Base-by-base conservation (phyloP, 768 basidiomycete species). In the Filobasidium floriforme region DNA sequence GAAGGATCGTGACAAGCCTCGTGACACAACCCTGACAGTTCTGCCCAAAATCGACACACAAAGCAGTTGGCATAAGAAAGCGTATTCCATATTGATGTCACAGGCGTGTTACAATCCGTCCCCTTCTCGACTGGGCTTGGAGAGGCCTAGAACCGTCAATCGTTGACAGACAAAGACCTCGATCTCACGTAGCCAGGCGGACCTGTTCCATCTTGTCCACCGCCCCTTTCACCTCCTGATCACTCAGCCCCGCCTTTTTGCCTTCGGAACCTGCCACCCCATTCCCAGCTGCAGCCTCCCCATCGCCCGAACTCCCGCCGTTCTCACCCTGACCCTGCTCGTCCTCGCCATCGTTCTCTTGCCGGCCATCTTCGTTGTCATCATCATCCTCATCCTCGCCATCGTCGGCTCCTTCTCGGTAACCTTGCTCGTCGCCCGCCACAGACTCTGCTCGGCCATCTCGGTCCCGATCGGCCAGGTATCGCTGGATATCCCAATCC, bases 401-500 rank as follows among this genome's bases (percentile, higher is more conserved):
- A 40, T 54, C 67, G 3, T 63, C 46, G 57, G 24, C 29, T 44
- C 46, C 63, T n/a, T 61, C 67, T 28, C 57, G 57, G 51, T 65
- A 63, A 61, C 57, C 67, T 26, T 61, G 63, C 44, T 37, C 59
- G 18, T 61, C 67, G 1, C 43, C 68, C 40, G 55, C 59, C 1
- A 41, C 51, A 29, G 63, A 54, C 6, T 62, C 61, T 18, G 51
- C 65, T 24, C 65, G 57, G 7, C 62, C 61, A 37, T 44, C 57
- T 11, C 40, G 28, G 37, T 63, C 62, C 24, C 65, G 22, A 3
- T 61, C 15, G 5, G 68, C 46, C 57, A 69, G n/a, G 57, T 69
- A 69, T 62, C 76, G 65, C 49, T 69, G 69, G 57, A 78, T 74
- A 73, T 78, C 77, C 77, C 77, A 78, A 63, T 78, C 77, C 40